Conservation (phyloP, 2,329 filamentous ascomycete species). For the Aspergillaceae sp. region DNA sequence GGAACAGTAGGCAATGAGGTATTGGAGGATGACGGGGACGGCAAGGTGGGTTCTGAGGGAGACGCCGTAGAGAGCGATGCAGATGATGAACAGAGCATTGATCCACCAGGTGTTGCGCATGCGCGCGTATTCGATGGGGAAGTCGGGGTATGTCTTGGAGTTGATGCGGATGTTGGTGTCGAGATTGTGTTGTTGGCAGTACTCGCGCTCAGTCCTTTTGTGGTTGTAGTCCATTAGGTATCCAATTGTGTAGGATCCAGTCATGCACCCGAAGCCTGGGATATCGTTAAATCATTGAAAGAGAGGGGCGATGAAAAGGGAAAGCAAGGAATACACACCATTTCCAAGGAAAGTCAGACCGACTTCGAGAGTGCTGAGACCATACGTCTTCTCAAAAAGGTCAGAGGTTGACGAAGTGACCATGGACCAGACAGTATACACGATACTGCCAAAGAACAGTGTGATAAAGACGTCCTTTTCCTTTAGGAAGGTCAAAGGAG, state of each 20-base stretch:
- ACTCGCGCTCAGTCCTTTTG: conserved; percentile 23
- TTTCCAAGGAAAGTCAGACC: conserved; percentile 37
- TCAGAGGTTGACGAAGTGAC: conserved; percentile 38
- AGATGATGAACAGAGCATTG: conserved; percentile 27
- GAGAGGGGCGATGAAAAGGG: not conserved
- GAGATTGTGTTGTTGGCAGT: conserved; percentile 22
- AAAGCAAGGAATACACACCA: conserved; percentile 11
- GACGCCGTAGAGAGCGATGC: conserved; percentile 26
- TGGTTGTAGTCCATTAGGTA: conserved; percentile 37
- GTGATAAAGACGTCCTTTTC: conserved; percentile 42
- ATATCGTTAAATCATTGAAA: conserved; percentile 1
- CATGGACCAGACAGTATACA: conserved; percentile 44
- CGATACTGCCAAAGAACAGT: conserved; percentile 36
- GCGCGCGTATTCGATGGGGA: conserved; percentile 33
- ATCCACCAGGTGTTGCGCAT: conserved; percentile 36
- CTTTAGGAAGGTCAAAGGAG: conserved; percentile 34
- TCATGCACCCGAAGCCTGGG: conserved; percentile 31
- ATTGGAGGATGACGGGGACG: conserved; percentile 30
- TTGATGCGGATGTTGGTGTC: conserved; percentile 20
- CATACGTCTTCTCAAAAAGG: conserved; percentile 29
- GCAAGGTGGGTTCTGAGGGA: conserved; percentile 21
- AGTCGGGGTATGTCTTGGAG: conserved; percentile 28
- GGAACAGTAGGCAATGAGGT: conserved; percentile 27
- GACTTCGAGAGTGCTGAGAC: conserved; percentile 32
- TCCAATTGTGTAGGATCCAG: conserved; percentile 35